Conservation (phyloP, 257 asterid genomes). For the Solanum paucissectum region DNA sequence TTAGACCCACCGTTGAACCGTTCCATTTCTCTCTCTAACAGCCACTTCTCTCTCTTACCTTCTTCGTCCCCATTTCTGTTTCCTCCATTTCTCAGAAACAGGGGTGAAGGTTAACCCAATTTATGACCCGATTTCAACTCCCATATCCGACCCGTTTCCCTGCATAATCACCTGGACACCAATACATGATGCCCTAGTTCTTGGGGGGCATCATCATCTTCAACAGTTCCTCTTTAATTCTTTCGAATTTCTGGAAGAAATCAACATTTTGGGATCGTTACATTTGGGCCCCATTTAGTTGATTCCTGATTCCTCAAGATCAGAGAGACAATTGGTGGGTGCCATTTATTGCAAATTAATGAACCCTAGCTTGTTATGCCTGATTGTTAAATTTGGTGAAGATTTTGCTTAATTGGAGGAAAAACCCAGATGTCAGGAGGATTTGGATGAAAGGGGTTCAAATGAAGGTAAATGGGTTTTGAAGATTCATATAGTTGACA, state of each 20-base stretch:
- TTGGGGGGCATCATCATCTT: background rate
- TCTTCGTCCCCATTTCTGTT: background rate
- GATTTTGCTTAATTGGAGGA: slow-evolving; percentile 1
- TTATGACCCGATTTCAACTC: background rate
- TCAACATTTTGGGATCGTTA: slow-evolving; percentile 4
- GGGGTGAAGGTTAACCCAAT: background rate
- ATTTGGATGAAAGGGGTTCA: background rate
- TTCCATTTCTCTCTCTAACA: background rate
- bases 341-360: background rate
- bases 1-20: background rate
- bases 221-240: background rate
- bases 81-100: background rate
- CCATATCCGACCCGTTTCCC: background rate
- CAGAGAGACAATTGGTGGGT: background rate
- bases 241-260: background rate
- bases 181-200: background rate
- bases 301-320: slow-evolving; percentile 16
- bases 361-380: background rate
- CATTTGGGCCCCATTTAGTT: slow-evolving; percentile 1
- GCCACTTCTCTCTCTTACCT: background rate
- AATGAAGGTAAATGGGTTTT: background rate
- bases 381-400: slow-evolving; percentile 1
- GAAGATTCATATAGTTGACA: background rate
- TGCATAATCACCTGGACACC: background rate
- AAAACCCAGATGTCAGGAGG: slow-evolving; percentile 38